These are phyloP conservation scores for Botrytis hyacinthi DNA, from an alignment of 2,329 filamentous ascomycete species.

Conservation along the genomic window DNA sequence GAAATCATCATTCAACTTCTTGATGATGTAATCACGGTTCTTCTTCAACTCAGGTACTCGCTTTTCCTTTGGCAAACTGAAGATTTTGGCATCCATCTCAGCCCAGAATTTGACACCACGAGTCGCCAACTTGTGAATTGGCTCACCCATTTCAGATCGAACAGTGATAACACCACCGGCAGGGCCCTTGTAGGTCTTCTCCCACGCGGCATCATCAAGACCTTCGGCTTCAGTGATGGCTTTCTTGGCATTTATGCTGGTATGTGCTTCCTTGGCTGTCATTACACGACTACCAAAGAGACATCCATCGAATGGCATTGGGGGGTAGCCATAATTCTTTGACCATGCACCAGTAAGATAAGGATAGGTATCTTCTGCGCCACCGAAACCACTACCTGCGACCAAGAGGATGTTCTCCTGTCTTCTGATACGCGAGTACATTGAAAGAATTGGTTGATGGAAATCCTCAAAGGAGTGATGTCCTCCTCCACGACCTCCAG, in stretches of 20 bases:
- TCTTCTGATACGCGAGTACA: constrained; percentile 85
- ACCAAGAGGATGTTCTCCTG: constrained; percentile 85
- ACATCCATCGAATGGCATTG: constrained; percentile 93
- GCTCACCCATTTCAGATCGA: constrained; percentile 98
- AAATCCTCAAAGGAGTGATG: constrained; percentile 96
- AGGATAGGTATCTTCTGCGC: constrained; percentile 84
- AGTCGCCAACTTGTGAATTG: constrained; percentile 97
- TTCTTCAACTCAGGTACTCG: constrained; percentile 84
- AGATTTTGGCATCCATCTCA: constrained; percentile 99
- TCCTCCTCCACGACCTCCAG: constrained; percentile 86
- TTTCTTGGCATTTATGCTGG: constrained; percentile 82
- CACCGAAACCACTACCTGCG: constrained; percentile 88
- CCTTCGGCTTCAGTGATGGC: constrained; percentile 85
- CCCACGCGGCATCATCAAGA: constrained; percentile 80
- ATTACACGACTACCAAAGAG: constrained; percentile 92
- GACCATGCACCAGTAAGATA: constrained; percentile 90
- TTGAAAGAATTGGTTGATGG: constrained; percentile 84
- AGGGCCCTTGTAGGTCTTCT: constrained; percentile 87
- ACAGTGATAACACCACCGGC: constrained; percentile 95
- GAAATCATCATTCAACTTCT: constrained; percentile 93
- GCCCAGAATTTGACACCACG: constrained; percentile 96
- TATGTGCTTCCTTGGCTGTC: constrained; percentile 90
- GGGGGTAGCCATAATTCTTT: constrained; percentile 79
- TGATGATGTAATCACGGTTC: constrained; percentile 86
- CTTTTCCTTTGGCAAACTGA: constrained; percentile 89